phyloP scores from a whole-genome alignment of 257 asterid genomes.

The Solanum chmielewskii region DNA sequence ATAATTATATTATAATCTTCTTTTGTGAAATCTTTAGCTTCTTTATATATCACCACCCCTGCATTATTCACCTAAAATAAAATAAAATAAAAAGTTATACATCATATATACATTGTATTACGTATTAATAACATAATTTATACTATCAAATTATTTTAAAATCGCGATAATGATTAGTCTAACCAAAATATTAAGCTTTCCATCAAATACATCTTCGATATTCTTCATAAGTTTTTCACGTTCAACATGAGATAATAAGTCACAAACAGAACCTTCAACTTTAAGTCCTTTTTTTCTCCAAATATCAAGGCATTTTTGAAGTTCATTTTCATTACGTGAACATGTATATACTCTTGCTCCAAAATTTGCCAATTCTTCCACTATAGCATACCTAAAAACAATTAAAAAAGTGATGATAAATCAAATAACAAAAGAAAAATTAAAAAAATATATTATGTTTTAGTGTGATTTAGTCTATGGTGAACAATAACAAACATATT shows the following conservation, averaged over 20 bases:
- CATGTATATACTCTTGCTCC: constrained; percentile 2
- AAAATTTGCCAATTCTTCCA: neutral
- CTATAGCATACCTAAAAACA: neutral
- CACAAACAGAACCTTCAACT: neutral
- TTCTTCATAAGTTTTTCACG: neutral
- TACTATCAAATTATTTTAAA: neutral
- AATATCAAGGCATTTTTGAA: neutral
- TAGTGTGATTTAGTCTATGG: neutral
- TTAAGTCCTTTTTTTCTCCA: neutral
- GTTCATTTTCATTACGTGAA: neutral
- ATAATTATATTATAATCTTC: constrained; percentile 18
- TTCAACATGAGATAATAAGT: neutral
- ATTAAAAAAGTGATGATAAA: neutral
- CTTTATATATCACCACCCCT: neutral
- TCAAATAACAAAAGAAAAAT: neutral
- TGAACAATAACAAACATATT: too few species aligned
- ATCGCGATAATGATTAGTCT: neutral
- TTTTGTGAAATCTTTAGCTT: neutral
- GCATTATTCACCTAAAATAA: neutral
- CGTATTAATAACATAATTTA: too few species aligned
- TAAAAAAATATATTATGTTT: neutral
- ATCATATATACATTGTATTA: neutral
- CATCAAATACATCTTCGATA: neutral
- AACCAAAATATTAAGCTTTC: neutral
- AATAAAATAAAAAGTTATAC: neutral